These are phyloP conservation scores for Chrysopogon serrulatus DNA, from an alignment of 176 grass and related monocot genomes.

Conservation along the genomic window DNA sequence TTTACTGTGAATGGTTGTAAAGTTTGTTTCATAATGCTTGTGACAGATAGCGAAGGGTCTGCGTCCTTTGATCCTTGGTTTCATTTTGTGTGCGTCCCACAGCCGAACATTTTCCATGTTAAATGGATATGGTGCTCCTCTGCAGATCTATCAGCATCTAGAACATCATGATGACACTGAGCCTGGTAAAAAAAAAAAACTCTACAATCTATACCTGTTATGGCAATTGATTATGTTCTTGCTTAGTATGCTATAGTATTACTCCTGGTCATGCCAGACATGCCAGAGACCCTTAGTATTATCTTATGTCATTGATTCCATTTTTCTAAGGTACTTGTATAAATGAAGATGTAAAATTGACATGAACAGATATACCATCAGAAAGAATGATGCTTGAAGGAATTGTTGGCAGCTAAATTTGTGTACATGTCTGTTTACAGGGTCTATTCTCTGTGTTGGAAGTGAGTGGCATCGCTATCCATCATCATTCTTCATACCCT, in stretches of 20 bases:
- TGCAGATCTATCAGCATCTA: slow-evolving; percentile 90
- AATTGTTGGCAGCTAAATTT: neutral
- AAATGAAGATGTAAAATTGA: neutral
- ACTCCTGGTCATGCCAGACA: neutral
- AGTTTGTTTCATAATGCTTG: slow-evolving; percentile 27
- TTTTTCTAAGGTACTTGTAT: neutral
- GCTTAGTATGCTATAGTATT: neutral
- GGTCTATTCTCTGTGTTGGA: slow-evolving; percentile 74
- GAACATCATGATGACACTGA: slow-evolving; percentile 84
- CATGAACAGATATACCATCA: neutral
- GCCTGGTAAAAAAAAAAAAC: slow-evolving; percentile 76
- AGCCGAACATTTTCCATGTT: slow-evolving; percentile 98
- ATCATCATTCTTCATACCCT: slow-evolving; percentile 88
- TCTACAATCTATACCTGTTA: neutral
- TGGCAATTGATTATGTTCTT: neutral
- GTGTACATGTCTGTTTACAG: slow-evolving; percentile 35
- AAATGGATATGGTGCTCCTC: slow-evolving; percentile 88
- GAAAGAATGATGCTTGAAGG: neutral
- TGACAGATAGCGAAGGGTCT: slow-evolving; percentile 87
- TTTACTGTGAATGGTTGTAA: neutral
- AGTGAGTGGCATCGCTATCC: slow-evolving; percentile 98
- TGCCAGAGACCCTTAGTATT: neutral
- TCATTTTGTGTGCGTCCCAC: slow-evolving; percentile 94
- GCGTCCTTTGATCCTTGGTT: slow-evolving; percentile 77
- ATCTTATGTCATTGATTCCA: neutral